These are phyloP conservation scores for Phyllosticta paracitricarpa DNA, from an alignment of 2,329 filamentous ascomycete species.

Conservation along the genomic window DNA sequence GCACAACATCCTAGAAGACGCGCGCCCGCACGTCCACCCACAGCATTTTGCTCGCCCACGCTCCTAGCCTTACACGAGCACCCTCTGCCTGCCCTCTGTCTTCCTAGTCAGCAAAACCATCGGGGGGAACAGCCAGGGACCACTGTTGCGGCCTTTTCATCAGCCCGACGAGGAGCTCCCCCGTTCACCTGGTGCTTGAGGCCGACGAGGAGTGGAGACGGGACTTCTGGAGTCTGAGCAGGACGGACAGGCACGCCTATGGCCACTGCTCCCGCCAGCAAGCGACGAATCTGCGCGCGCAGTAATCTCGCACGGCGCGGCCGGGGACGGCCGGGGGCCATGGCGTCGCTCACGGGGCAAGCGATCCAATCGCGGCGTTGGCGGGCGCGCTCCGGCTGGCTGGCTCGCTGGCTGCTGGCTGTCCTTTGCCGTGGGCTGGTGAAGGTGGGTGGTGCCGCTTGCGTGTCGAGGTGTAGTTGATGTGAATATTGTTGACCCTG, in stretches of 20 bases:
- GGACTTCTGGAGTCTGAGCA: background rate
- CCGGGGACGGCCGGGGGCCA: background rate
- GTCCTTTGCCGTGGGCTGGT: background rate
- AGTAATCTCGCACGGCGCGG: background rate
- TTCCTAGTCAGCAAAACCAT: too few relatives aligned
- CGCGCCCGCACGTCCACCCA: background rate
- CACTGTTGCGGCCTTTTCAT: too few relatives aligned
- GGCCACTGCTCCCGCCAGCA: background rate
- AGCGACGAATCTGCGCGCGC: background rate
- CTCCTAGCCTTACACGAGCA: too few relatives aligned
- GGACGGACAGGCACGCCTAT: background rate
- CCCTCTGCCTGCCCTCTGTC: too few relatives aligned
- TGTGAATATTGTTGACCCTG: too few relatives aligned
- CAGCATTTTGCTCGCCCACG: too few relatives aligned
- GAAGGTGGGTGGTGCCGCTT: too few relatives aligned
- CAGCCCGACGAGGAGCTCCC: background rate
- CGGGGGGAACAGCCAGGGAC: too few relatives aligned
- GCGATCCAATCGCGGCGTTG: background rate
- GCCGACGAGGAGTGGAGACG: background rate
- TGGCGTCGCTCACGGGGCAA: background rate
- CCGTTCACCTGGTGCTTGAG: background rate
- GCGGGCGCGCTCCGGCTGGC: background rate
- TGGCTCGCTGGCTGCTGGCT: background rate
- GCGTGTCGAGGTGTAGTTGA: too few relatives aligned
- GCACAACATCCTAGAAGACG: background rate